Evolutionary conservation across 169 alveolate genomes (phyloP).

Genomic region (Babesia microti): DNA sequence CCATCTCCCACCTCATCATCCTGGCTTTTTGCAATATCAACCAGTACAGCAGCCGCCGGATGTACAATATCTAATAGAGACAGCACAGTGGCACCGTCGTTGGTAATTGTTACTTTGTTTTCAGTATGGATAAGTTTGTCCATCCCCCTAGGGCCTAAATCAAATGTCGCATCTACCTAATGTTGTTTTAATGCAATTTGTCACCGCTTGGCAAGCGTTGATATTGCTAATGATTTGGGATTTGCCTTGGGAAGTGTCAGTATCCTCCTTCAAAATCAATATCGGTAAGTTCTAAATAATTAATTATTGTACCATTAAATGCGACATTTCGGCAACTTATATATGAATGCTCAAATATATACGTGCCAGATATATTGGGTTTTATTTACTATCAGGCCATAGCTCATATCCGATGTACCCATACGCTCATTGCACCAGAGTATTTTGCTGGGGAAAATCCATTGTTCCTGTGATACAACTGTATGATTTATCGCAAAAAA

Average conservation of each 20-base stretch:
- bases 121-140: slow-evolving; percentile 89
- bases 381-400: too few relatives aligned
- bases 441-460: too few relatives aligned
- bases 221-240: slow-evolving; percentile 90
- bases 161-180: slow-evolving; percentile 45
- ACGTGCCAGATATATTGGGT: too few relatives aligned
- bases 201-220: slow-evolving; percentile 87
- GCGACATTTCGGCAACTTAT: slow-evolving; percentile 44
- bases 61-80: slow-evolving; percentile 84
- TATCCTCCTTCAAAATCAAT: slow-evolving; percentile 89
- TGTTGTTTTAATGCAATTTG: slow-evolving; percentile 85
- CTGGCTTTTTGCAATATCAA: slow-evolving; percentile 91
- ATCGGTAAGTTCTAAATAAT: slow-evolving; percentile 70
- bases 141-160: slow-evolving; percentile 95
- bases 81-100: slow-evolving; percentile 98
- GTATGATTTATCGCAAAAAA: too few relatives aligned
- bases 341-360: too few relatives aligned
- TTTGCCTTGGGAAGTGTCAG: slow-evolving; percentile 90
- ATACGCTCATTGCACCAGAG: too few relatives aligned
- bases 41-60: slow-evolving; percentile 94
- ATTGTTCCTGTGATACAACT: too few relatives aligned
- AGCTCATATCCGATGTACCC: too few relatives aligned
- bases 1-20: slow-evolving; percentile 96
- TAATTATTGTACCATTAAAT: slow-evolving; percentile 43
- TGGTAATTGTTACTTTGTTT: slow-evolving; percentile 82